These are phyloP conservation scores for Protomyces inouyei DNA, from an alignment of 1,139 yeast genomes.

Conservation along the genomic window DNA sequence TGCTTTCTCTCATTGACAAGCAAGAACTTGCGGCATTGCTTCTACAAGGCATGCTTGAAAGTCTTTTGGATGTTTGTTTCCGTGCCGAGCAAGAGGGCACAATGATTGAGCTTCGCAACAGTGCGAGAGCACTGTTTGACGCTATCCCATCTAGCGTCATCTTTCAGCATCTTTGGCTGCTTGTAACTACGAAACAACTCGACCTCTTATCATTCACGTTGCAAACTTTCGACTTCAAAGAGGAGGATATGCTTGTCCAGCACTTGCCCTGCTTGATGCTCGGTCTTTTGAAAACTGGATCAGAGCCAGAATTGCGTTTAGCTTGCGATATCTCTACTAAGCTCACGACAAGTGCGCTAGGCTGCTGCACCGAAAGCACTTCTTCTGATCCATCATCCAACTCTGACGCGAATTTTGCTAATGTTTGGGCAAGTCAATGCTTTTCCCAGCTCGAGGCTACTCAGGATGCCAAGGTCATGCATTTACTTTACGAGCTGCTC, in stretches of 20 bases:
- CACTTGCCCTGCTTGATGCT: conserved; percentile 1
- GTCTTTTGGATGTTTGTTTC: not conserved
- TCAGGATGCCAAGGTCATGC: not conserved
- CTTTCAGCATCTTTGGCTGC: not conserved
- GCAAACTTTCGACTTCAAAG: not conserved
- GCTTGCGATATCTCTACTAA: not conserved
- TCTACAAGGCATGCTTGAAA: not conserved
- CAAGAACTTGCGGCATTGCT: conserved; percentile 3
- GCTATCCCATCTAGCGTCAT: not conserved
- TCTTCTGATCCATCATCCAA: too few species aligned
- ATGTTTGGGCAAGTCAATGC: too few species aligned
- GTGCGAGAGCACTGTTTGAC: conserved; percentile 2
- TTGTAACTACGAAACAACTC: not conserved
- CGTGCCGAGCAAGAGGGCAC: not conserved
- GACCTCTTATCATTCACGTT: not conserved
- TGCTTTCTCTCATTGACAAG: conserved; percentile 9
- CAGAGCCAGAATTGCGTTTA: not conserved
- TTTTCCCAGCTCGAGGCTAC: too few species aligned
- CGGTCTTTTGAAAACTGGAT: not conserved
- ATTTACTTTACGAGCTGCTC: not conserved
- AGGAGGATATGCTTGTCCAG: not conserved
- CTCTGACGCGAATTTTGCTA: too few species aligned
- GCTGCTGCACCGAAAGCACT: too few species aligned
- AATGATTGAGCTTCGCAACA: not conserved
- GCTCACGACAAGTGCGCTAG: not conserved